Conservation (phyloP, 345 rosid species). For the Pistacia atlantica region DNA sequence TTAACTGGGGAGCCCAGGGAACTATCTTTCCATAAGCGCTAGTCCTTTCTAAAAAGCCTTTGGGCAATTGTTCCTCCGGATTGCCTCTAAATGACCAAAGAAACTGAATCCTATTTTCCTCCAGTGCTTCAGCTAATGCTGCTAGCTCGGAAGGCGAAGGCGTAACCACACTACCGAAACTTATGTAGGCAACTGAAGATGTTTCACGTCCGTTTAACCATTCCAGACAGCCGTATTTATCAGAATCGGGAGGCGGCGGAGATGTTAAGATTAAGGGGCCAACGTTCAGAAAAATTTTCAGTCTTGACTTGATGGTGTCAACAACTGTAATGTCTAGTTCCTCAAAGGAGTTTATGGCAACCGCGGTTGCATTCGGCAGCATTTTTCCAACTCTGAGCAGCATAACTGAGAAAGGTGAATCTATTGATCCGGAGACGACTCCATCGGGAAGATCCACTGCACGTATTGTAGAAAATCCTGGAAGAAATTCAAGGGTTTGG, state of each 20-base stretch:
- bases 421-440: slow-evolving; percentile 2
- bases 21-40: slow-evolving; percentile 43
- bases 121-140: slow-evolving; percentile 54
- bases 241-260: slow-evolving; percentile 12
- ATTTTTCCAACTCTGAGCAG: slow-evolving; percentile 38
- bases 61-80: slow-evolving; percentile 25
- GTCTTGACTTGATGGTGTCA: slow-evolving; percentile 29
- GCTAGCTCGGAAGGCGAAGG: slow-evolving; percentile 49
- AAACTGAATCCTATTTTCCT: slow-evolving; percentile 37
- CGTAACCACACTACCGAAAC: slow-evolving; percentile 55
- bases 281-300: slow-evolving; percentile 35
- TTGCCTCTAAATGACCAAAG: slow-evolving; percentile 66
- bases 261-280: slow-evolving; percentile 41
- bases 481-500: slow-evolving; percentile 37
- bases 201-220: slow-evolving; percentile 51
- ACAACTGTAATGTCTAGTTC: slow-evolving; percentile 36
- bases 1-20: slow-evolving; percentile 62
- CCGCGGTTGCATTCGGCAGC: slow-evolving; percentile 42
- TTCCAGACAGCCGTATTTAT: slow-evolving; percentile 46
- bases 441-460: slow-evolving; percentile 39
- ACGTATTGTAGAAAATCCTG: slow-evolving; percentile 37
- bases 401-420: slow-evolving; percentile 28
- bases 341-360: slow-evolving; percentile 42
- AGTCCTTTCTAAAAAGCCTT: slow-evolving; percentile 39
- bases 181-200: slow-evolving; percentile 56